phyloP scores from a whole-genome alignment of 1,139 yeast genomes.

The Saccharomyces hybrid region DNA sequence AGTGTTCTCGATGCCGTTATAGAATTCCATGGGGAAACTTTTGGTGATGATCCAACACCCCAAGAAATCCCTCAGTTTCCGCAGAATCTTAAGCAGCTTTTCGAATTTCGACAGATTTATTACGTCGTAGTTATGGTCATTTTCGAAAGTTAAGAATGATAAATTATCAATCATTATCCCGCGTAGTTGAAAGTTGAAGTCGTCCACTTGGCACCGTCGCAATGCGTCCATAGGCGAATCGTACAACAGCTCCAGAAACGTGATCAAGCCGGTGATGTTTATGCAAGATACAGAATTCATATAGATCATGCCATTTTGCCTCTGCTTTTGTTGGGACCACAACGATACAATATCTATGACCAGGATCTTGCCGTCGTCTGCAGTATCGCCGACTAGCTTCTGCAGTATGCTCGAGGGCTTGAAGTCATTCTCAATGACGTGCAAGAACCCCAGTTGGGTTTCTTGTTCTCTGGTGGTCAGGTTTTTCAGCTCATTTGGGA shows the following conservation, averaged over 20 bases:
- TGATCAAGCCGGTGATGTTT: slow-evolving; percentile 18
- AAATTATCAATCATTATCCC: slow-evolving; percentile 29
- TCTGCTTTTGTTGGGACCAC: slow-evolving; percentile 12
- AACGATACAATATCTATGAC: slow-evolving; percentile 21
- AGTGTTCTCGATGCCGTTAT: slow-evolving; percentile 23
- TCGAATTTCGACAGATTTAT: slow-evolving; percentile 6
- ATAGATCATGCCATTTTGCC: slow-evolving; percentile 6
- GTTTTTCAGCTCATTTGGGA: slow-evolving; percentile 6
- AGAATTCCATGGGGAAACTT: slow-evolving; percentile 26
- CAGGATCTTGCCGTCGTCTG: slow-evolving; percentile 8
- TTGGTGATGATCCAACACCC: slow-evolving; percentile 28
- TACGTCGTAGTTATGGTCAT: slow-evolving; percentile 8
- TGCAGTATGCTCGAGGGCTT: slow-evolving; percentile 11
- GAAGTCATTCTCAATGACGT: slow-evolving; percentile 23
- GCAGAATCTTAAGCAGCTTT: slow-evolving; percentile 15
- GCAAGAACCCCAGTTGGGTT: slow-evolving; percentile 12
- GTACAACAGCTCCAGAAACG: slow-evolving; percentile 19
- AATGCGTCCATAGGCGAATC: slow-evolving; percentile 21
- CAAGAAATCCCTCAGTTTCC: slow-evolving; percentile 16
- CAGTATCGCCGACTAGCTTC: slow-evolving; percentile 8
- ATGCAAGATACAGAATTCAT: slow-evolving; percentile 18
- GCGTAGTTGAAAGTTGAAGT: slow-evolving; percentile 13
- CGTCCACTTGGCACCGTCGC: slow-evolving; percentile 14
- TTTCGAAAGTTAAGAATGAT: slow-evolving; percentile 17
- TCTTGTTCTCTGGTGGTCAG: background rate